Base-by-base conservation (phyloP, 2,329 filamentous ascomycete genomes). In the Xylaria sp. region DNA sequence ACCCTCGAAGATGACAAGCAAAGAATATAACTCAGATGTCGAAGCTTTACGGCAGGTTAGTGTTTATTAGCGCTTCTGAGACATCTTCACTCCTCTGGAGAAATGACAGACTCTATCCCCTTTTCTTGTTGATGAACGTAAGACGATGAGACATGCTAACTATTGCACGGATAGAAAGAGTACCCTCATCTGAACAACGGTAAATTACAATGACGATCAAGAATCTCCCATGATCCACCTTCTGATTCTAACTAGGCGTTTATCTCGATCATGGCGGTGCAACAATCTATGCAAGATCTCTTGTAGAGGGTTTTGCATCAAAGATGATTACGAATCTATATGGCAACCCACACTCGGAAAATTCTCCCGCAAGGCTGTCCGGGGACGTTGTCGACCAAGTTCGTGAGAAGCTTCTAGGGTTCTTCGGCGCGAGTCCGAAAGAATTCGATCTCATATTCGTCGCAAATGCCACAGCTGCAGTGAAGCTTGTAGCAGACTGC, bases 381-480 rank as follows among this genome's bases (percentile, higher is more conserved):
- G 86, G 86, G 4, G 79, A 84, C 28, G 78, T 83, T 60, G 83
- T 90, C 35, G 84, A 89, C 65, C 78, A 80, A 23, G 78, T 87
- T 7, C 80, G 87, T 14, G 76, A 80, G 60, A 80, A 82, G 60
- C 78, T 85, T 17, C 79, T 89, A 12, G 72, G 74, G 3, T 88
- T 88, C 73, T 82, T 89, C 63, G 83, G 84, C 45, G 87, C 87
- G 17, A 80, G 84, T 67, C 82, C 86, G 2, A 77, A 79, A 38
- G 78, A 87, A 54, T 89, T 85, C 69, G 85, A 88, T 67, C 78
- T 89, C 11, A 78, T 97, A 0, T 98, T 98, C 74, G 92, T 96
- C 25, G 88, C 92, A 37, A 98, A 98, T 76, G 91, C 94, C 19
- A 98, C 94, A 0, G 92, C 94, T 2, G 94, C 89, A 6, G 89